phyloP scores from a whole-genome alignment of 2,329 filamentous ascomycete species.

The Lecanosticta acicola region DNA sequence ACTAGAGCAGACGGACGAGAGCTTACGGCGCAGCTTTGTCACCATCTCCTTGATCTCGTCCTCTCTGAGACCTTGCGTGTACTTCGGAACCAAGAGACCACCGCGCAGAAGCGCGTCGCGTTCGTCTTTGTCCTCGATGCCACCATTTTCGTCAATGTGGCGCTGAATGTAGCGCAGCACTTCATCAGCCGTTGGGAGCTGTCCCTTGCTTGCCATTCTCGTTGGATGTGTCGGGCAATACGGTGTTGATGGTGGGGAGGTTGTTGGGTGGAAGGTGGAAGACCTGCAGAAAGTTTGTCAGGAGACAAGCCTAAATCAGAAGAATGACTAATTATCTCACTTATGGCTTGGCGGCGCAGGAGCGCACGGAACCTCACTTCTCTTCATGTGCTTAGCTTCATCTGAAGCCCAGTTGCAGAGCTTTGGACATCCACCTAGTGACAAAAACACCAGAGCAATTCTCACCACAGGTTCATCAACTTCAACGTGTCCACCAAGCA shows the following conservation, averaged over 20 bases:
- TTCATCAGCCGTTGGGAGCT: background rate
- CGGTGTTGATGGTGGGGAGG: background rate
- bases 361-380: too few species aligned
- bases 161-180: background rate
- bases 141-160: background rate
- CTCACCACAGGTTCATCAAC: too few species aligned
- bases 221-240: background rate
- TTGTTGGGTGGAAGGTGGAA: background rate
- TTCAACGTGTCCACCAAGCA: too few species aligned
- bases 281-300: too few species aligned
- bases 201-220: background rate
- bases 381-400: too few species aligned
- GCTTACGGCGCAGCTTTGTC: background rate
- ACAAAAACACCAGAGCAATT: too few species aligned
- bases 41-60: background rate
- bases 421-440: too few species aligned
- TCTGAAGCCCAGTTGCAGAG: too few species aligned
- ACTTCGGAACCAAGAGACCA: background rate
- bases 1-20: background rate
- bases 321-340: background rate
- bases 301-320: background rate
- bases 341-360: too few species aligned
- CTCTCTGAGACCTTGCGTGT: background rate
- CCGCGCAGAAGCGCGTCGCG: background rate
- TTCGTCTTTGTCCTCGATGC: background rate